A percentile compares a stretch with the other conserved stretches of the same genome.
phyloP scores from a whole-genome alignment of 2,329 filamentous ascomycete genomes.

The Calycina herbarum region DNA sequence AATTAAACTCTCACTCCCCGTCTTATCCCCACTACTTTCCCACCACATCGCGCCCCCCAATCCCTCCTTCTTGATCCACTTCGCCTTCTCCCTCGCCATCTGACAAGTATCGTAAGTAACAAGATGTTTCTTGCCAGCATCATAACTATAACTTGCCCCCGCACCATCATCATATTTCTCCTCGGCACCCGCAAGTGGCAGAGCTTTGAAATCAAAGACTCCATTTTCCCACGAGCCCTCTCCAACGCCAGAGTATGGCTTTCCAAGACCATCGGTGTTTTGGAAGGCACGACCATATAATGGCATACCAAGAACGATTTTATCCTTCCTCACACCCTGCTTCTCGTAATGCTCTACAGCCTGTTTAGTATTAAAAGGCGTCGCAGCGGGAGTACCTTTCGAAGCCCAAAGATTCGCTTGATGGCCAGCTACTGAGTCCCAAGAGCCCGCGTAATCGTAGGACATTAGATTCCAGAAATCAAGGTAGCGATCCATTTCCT shows the following conservation, averaged over 20 bases:
- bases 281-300: constrained; percentile 86
- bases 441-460: constrained; percentile 84
- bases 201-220: constrained; percentile 83
- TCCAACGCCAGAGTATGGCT: constrained; percentile 69
- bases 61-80: constrained; percentile 64
- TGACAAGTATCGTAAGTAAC: constrained; percentile 76
- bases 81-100: constrained; percentile 68
- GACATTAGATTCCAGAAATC: constrained; percentile 86
- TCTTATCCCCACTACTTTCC: constrained; percentile 77
- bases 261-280: constrained; percentile 73
- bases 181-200: constrained; percentile 67
- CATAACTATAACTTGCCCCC: constrained; percentile 77
- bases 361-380: constrained; percentile 74
- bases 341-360: constrained; percentile 71
- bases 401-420: constrained; percentile 75
- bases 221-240: constrained; percentile 82
- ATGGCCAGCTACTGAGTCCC: constrained; percentile 72
- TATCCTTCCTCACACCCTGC: constrained; percentile 63
- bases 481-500: constrained; percentile 63
- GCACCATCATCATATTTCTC: constrained; percentile 64
- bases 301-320: constrained; percentile 89
- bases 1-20: constrained; percentile 67
- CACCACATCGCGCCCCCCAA: constrained; percentile 93
- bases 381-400: constrained; percentile 56
- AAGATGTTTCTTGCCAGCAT: constrained; percentile 61